phyloP scores from a whole-genome alignment of 495 filamentous ascomycete species.

The Amphirosellinia nigrospora region DNA sequence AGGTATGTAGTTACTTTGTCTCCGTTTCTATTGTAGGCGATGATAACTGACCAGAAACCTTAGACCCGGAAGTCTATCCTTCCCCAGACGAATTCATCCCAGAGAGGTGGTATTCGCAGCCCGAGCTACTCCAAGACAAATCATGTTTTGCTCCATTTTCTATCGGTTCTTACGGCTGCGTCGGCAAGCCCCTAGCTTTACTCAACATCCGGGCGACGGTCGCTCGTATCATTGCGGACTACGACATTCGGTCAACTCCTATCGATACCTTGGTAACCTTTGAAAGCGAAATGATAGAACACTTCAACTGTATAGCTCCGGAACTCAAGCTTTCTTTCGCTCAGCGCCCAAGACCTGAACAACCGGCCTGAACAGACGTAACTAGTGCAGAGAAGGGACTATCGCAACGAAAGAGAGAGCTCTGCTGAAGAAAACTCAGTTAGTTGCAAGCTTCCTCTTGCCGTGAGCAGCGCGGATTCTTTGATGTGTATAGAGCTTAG shows the following conservation, averaged over 20 bases:
- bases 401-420: background rate
- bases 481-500: no score
- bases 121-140: constrained; percentile 42
- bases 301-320: background rate
- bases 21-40: background rate
- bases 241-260: background rate
- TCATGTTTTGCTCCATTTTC: constrained; percentile 42
- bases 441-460: no score
- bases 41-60: background rate
- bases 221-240: constrained; percentile 15
- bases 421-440: background rate
- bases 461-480: no score
- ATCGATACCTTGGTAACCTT: background rate
- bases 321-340: background rate
- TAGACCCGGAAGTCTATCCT: constrained; percentile 8
- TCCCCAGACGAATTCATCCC: constrained; percentile 39
- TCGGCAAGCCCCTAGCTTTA: constrained; percentile 5
- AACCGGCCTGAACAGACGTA: background rate
- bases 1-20: constrained; percentile 9
- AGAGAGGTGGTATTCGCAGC: constrained; percentile 47
- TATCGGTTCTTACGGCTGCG: constrained; percentile 28
- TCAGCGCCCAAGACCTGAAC: background rate
- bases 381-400: no score
- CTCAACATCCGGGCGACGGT: constrained; percentile 10
- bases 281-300: background rate